phyloP scores from a whole-genome alignment of 208 protist species.

The Wallacemonas sp. region DNA sequence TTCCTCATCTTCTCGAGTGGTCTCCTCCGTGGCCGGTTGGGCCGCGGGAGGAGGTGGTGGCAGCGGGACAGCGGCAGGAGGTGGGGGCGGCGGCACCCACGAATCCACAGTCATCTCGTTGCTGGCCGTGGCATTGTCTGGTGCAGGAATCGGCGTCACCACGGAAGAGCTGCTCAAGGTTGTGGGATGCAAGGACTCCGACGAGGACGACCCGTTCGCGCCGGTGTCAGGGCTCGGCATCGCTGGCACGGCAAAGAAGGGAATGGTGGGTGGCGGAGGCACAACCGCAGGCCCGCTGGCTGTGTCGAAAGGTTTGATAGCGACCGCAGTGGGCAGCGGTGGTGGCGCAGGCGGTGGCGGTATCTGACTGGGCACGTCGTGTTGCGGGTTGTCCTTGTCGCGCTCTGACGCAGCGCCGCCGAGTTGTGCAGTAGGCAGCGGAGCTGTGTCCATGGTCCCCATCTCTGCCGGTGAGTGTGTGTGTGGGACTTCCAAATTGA shows the following conservation, averaged over 20 bases:
- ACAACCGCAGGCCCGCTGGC: background rate
- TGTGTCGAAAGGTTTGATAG: background rate
- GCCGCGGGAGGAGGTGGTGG: background rate
- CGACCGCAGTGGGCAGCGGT: background rate
- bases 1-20: background rate
- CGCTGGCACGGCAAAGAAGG: background rate
- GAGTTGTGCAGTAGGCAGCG: background rate
- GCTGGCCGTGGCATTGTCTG: no score
- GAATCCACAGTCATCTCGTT: no score
- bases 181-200: no score
- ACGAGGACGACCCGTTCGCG: background rate
- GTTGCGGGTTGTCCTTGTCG: no score
- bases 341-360: background rate
- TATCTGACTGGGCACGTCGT: no score
- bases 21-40: no score
- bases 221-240: background rate
- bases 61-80: background rate
- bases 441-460: background rate
- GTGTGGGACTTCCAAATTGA: background rate
- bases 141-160: no score
- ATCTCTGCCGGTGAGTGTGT: background rate
- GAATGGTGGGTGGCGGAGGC: background rate
- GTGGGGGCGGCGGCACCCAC: background rate
- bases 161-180: no score
- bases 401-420: no score